Percentiles rank a stretch among this genome's conserved stretches.
phyloP scores from a whole-genome alignment of 805 yeast species.

The Nakazawaea siamensis region DNA sequence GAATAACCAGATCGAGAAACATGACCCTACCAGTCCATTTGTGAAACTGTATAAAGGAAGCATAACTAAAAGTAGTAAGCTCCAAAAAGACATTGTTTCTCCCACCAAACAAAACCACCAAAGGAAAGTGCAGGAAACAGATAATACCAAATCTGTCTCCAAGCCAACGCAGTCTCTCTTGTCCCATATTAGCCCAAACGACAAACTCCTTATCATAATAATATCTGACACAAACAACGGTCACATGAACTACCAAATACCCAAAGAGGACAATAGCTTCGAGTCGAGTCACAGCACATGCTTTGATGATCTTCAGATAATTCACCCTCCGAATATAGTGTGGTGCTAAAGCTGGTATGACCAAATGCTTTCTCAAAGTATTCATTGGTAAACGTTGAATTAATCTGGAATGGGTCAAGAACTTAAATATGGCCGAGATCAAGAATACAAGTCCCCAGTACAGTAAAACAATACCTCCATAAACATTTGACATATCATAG shows the following conservation, averaged over 20 bases:
- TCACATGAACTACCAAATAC: constrained; percentile 19
- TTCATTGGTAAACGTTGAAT: constrained; percentile 25
- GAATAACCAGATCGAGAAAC: constrained; percentile 20
- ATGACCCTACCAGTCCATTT: constrained; percentile 32
- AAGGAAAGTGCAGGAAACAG: constrained; percentile 28
- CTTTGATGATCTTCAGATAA: not conserved
- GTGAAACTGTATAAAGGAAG: constrained; percentile 32
- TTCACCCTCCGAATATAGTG: too few species aligned
- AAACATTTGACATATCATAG: constrained; percentile 20
- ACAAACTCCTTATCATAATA: constrained; percentile 13
- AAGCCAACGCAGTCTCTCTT: constrained; percentile 19
- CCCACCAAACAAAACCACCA: constrained; percentile 25
- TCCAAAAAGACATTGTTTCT: constrained; percentile 24
- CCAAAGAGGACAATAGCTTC: constrained; percentile 21
- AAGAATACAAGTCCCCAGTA: constrained; percentile 34
- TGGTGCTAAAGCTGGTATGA: constrained; percentile 35
- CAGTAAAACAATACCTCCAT: constrained; percentile 26
- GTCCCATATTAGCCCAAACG: constrained; percentile 21
- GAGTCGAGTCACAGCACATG: constrained; percentile 19
- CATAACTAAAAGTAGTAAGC: constrained; percentile 26
- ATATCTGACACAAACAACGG: constrained; percentile 22
- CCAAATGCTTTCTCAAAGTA: constrained; percentile 24
- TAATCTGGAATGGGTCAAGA: constrained; percentile 18
- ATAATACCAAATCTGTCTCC: constrained; percentile 43
- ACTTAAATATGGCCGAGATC: constrained; percentile 25